Evolutionary conservation across 176 grass and related monocot genomes (phyloP).

Genomic region (Oryza glaberrima): DNA sequence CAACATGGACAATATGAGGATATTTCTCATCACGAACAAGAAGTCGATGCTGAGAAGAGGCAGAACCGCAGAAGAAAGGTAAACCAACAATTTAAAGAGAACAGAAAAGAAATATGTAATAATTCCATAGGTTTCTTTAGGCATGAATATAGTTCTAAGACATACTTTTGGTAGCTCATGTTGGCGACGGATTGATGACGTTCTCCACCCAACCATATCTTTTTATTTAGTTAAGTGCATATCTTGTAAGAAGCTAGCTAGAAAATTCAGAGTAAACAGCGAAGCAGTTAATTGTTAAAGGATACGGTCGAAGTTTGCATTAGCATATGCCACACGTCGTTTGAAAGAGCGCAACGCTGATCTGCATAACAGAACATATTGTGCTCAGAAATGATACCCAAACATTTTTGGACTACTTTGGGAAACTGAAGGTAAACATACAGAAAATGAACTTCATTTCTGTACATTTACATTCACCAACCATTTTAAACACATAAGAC

Average conservation of each 20-base stretch:
- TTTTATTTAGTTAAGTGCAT: slow-evolving; percentile 64
- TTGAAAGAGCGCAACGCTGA: slow-evolving; percentile 90
- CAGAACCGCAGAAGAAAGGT: slow-evolving; percentile 13
- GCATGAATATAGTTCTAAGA: slow-evolving; percentile 31
- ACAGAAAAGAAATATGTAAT: slow-evolving; percentile 18
- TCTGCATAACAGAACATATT: slow-evolving; percentile 59
- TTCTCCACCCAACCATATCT: slow-evolving; percentile 99
- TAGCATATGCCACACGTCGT: slow-evolving; percentile 93
- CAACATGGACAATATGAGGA: slow-evolving; percentile 96
- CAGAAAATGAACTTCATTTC: slow-evolving; percentile 41
- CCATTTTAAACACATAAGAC: slow-evolving; percentile 43
- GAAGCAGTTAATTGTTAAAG: slow-evolving; percentile 42
- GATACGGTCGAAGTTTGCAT: slow-evolving; percentile 99
- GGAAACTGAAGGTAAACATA: slow-evolving; percentile 13
- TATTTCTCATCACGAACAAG: slow-evolving; percentile 89
- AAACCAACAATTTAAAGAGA: neutral
- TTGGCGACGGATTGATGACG: slow-evolving; percentile 94
- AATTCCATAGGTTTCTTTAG: slow-evolving; percentile 20
- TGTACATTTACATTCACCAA: slow-evolving; percentile 55
- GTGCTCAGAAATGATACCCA: slow-evolving; percentile 24
- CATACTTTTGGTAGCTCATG: slow-evolving; percentile 92
- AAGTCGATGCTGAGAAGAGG: slow-evolving; percentile 66
- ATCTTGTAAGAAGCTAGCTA: slow-evolving; percentile 44
- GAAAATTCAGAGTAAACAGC: slow-evolving; percentile 27
- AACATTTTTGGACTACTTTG: neutral